Conservation (phyloP, 1,284 basidiomycete genomes). For the Pascua sp. region DNA sequence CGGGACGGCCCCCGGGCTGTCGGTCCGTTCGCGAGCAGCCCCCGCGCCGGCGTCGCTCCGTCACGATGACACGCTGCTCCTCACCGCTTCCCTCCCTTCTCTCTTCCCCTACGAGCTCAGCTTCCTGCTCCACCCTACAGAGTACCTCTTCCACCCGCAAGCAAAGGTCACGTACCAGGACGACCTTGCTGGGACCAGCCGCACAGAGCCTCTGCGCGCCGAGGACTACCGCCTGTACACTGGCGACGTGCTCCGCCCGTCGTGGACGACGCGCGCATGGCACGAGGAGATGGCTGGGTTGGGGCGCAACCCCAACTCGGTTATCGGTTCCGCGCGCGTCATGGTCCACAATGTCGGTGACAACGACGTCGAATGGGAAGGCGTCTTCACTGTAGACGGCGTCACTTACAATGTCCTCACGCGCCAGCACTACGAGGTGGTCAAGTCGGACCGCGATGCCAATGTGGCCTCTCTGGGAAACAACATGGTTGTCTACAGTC, state of each 20-base stretch:
- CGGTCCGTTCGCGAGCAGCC: conserved; percentile 13
- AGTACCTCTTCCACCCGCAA: conserved; percentile 69
- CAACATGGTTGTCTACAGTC: conserved; percentile 61
- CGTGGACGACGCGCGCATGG: conserved; percentile 49
- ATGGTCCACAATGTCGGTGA: conserved; percentile 61
- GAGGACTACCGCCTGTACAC: conserved; percentile 56
- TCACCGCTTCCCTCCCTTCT: conserved; percentile 31
- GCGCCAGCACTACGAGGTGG: conserved; percentile 65
- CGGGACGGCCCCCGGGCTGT: conserved; percentile 17
- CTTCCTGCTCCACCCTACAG: conserved; percentile 65
- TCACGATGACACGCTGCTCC: conserved; percentile 40
- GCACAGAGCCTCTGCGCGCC: conserved; percentile 20
- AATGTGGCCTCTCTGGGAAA: conserved; percentile 55
- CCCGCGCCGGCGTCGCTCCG: conserved; percentile 30
- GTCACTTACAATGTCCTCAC: conserved; percentile 71
- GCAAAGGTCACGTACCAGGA: conserved; percentile 56
- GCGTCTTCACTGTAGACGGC: conserved; percentile 67
- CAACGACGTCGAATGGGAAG: conserved; percentile 65
- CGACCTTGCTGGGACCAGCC: not conserved
- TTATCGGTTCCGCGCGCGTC: conserved; percentile 67
- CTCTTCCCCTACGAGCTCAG: conserved; percentile 28
- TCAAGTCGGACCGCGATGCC: conserved; percentile 58
- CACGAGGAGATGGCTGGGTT: conserved; percentile 28
- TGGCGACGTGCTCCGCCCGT: conserved; percentile 64
- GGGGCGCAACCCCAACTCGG: conserved; percentile 25